Conservation (phyloP, 176 grass and related monocot species). For the Zea luxurians region DNA sequence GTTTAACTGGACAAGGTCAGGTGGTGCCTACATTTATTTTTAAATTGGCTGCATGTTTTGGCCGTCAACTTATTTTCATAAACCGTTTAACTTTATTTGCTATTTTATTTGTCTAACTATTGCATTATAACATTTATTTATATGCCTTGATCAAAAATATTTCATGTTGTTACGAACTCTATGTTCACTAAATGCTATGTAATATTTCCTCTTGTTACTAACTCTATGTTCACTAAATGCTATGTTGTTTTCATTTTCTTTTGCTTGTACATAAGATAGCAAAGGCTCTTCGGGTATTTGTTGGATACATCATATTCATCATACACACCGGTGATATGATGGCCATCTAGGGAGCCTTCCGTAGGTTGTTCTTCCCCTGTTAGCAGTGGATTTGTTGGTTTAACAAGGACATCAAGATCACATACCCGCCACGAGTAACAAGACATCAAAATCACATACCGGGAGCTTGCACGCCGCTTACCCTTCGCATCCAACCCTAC, state of each 20-base stretch:
- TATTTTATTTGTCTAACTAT: background rate
- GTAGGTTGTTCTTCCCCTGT: background rate
- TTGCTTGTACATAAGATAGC: slow-evolving; percentile 43
- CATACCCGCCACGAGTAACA: too few species aligned
- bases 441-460: too few species aligned
- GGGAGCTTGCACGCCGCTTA: too few species aligned
- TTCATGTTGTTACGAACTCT: too few species aligned
- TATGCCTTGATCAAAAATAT: background rate
- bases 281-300: slow-evolving; percentile 49
- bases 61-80: background rate
- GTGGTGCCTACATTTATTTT: background rate
- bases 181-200: too few species aligned
- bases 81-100: background rate
- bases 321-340: slow-evolving; percentile 59
- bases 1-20: background rate
- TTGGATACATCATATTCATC: slow-evolving; percentile 46
- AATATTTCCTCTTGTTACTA: background rate
- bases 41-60: background rate
- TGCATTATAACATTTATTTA: background rate
- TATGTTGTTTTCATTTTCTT: background rate
- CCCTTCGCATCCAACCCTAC: too few species aligned
- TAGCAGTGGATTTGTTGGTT: too few species aligned
- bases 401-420: too few species aligned
- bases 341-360: slow-evolving; percentile 37
- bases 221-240: background rate